Base-by-base conservation (phyloP, 2,329 filamentous ascomycete species). In the Aspergillus terreus region DNA sequence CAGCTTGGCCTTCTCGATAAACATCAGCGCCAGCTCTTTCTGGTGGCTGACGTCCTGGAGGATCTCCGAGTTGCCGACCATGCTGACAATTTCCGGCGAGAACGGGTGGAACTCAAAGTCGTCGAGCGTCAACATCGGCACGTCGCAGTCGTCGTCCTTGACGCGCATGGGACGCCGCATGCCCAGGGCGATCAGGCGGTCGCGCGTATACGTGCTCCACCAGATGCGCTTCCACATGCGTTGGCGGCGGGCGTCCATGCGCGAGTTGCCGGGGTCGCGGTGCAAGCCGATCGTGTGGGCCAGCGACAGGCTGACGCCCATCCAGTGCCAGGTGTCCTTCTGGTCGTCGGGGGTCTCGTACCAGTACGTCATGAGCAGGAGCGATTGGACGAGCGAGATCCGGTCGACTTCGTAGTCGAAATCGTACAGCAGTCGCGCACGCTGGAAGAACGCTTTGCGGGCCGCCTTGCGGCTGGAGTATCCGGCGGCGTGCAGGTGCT, bases 271-370 rank as follows among this genome's bases (percentile, higher is more conserved):
- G 2, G 91, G 90, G 63, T 96, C 89, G 56, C 92, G 87, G 71
- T 97, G 91, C 15, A 96, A 79, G 5, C 92, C 92, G 58, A 96
- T 96, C 11, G 92, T 96, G 70, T 96, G 90, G 47, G 91, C 92
- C 44, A 96, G 78, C 11, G 92, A 96, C 53, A 95, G 89, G 40
- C 92, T 92, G 35, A 96, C 90, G 15, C 92, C 92, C 89, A 96
- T 95, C 92, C 92, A 96, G 68, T 96, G 92, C 89, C 92, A 96
- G 43, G 92, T 96, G 69, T 96, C 92, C 71, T 96, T 96, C 67
- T 96, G 90, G 68, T 96, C 92, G 71, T 96, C 91, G 0, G 92
- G 92, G 11, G 90, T 95, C 72, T 96, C 92, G 69, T 96, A 96
- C 88, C 92, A 97, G 70, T 95, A 96, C 3, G 92, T 96, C 88